Conservation (phyloP, 352 stramenopile genomes). For the Peronospora destructor region DNA sequence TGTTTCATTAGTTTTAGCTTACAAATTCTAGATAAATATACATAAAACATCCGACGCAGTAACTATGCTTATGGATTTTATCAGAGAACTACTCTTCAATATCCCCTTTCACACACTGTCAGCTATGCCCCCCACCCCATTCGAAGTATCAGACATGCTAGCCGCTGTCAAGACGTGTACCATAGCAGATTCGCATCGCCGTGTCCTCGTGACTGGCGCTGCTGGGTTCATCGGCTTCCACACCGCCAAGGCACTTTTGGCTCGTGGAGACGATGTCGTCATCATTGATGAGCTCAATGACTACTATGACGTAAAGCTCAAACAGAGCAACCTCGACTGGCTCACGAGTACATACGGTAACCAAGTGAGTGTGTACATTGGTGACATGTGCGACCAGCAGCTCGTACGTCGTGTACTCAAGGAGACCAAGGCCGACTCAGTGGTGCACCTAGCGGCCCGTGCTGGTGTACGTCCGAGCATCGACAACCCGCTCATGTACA, state of each 20-base stretch:
- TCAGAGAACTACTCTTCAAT: too few species aligned
- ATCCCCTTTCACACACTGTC: neutral
- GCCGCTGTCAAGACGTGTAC: conserved; percentile 2
- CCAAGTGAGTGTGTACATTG: conserved; percentile 76
- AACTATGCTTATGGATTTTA: too few species aligned
- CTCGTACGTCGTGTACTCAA: conserved; percentile 89
- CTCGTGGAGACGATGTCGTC: conserved; percentile 88
- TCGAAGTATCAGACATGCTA: conserved; percentile 14
- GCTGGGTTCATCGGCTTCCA: conserved; percentile 97
- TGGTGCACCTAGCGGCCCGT: conserved; percentile 94
- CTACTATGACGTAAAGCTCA: conserved; percentile 98
- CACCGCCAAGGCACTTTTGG: conserved; percentile 86
- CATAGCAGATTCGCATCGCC: conserved; percentile 2
- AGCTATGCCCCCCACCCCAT: conserved; percentile 23
- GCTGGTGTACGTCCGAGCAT: conserved; percentile 96
- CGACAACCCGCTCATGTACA: conserved; percentile 96
- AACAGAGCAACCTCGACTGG: conserved; percentile 91
- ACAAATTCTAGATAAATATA: too few species aligned
- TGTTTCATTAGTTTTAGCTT: too few species aligned
- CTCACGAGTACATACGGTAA: conserved; percentile 54
- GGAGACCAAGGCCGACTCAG: conserved; percentile 69
- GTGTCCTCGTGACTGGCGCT: conserved; percentile 87
- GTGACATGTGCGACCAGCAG: conserved; percentile 91
- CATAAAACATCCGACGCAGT: too few species aligned
- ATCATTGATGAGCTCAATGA: conserved; percentile 98